Conservation (phyloP, 768 basidiomycete genomes). For the Boletus pseudo-olivaceus region DNA sequence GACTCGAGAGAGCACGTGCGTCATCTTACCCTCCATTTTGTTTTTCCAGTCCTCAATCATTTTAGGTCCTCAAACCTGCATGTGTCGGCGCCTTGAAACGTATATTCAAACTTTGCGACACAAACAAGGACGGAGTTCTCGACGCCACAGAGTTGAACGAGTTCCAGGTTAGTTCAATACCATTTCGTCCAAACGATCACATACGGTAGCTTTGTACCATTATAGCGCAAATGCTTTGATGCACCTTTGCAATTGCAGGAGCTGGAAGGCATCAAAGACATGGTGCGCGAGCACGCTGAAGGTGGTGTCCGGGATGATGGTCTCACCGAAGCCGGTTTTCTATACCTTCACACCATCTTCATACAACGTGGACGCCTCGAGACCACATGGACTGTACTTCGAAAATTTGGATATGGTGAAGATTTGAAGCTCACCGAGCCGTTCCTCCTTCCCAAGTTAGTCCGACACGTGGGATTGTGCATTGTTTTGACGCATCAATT, state of each 20-base stretch:
- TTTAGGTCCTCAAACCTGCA: conserved; percentile 87
- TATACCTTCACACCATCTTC: conserved; percentile 94
- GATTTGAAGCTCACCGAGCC: conserved; percentile 85
- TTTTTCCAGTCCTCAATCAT: conserved; percentile 10
- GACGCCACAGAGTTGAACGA: conserved; percentile 92
- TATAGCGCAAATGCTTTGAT: conserved; percentile 90
- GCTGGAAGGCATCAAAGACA: conserved; percentile 92
- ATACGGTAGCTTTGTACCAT: neutral
- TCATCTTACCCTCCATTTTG: conserved; percentile 4
- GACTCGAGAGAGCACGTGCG: conserved; percentile 93
- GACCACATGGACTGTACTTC: conserved; percentile 95
- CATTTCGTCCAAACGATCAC: neutral
- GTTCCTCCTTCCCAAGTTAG: conserved; percentile 87
- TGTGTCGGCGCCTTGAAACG: conserved; percentile 84
- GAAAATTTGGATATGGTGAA: conserved; percentile 95
- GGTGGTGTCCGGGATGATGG: conserved; percentile 74
- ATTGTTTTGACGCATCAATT: conserved; percentile 10
- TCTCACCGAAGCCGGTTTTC: conserved; percentile 88
- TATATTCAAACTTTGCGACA: conserved; percentile 96
- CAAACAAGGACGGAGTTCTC: conserved; percentile 90
- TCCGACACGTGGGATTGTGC: conserved; percentile 5
- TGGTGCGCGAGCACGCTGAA: conserved; percentile 77
- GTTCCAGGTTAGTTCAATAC: conserved; percentile 68
- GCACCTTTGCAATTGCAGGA: conserved; percentile 89
- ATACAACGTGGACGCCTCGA: conserved; percentile 94